phyloP scores from a whole-genome alignment of 495 filamentous ascomycete species.

The Venustampulla echinocandica region DNA sequence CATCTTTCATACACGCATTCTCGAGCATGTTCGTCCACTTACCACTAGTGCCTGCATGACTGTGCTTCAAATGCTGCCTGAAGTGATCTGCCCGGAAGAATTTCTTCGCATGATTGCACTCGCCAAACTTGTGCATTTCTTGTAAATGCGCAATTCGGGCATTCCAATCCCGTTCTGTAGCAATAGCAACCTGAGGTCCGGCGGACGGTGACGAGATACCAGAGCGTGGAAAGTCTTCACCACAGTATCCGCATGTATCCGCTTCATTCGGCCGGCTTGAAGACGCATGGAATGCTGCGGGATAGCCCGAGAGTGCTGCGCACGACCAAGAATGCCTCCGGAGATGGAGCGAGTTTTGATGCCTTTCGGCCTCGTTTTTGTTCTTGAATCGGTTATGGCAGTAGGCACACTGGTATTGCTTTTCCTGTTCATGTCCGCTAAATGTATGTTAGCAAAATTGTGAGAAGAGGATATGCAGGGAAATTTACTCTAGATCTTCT shows the following conservation, averaged over 20 bases:
- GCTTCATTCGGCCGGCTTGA: conserved; percentile 45
- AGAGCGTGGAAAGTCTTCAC: conserved; percentile 76
- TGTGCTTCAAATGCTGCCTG: conserved; percentile 96
- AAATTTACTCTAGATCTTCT: conserved; percentile 74
- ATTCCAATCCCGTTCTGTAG: conserved; percentile 68
- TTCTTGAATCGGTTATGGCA: conserved; percentile 98
- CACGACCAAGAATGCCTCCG: conserved; percentile 98
- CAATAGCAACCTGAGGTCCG: conserved; percentile 17
- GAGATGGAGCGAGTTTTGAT: conserved; percentile 94
- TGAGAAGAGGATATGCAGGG: neutral
- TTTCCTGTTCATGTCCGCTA: conserved; percentile 75
- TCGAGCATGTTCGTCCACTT: conserved; percentile 99
- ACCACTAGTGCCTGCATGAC: conserved; percentile 90
- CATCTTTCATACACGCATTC: conserved; percentile 94
- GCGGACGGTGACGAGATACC: conserved; percentile 20
- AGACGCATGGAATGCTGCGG: conserved; percentile 81
- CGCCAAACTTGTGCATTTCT: conserved; percentile 88
- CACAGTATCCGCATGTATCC: conserved; percentile 93
- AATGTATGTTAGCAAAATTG: conserved; percentile 4
- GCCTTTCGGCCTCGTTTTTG: conserved; percentile 96
- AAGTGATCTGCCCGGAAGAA: conserved; percentile 98
- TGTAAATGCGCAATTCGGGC: conserved; percentile 76
- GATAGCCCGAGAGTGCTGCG: conserved; percentile 66
- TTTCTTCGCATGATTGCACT: conserved; percentile 97
- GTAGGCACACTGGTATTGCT: conserved; percentile 88